A percentile compares a stretch with the other conserved stretches of the same genome.
Conservation (phyloP, 208 protist genomes). For the Leishmania gerbilli region DNA sequence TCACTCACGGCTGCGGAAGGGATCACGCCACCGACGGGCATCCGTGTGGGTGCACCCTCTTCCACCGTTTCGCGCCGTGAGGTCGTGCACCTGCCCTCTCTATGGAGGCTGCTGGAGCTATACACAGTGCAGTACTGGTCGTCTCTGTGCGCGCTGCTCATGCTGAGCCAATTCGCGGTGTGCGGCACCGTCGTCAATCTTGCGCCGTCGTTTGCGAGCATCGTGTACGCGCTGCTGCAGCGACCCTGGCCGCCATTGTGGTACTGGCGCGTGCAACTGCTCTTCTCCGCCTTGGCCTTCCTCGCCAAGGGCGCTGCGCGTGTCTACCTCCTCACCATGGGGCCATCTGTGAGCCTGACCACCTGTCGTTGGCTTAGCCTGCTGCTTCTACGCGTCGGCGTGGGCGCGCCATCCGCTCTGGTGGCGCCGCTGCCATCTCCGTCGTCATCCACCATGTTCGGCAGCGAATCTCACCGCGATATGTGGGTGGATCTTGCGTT, state of each 20-base stretch:
- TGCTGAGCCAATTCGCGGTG: constrained; percentile 46
- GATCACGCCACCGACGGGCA: neutral
- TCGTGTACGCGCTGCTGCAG: constrained; percentile 38
- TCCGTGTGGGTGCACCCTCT: neutral
- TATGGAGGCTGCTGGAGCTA: constrained; percentile 1
- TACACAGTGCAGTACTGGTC: constrained; percentile 32
- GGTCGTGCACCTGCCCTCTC: neutral
- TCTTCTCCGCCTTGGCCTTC: constrained; percentile 30
- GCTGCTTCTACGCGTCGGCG: constrained; percentile 9
- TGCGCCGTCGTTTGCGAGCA: constrained; percentile 31
- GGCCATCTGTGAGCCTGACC: neutral
- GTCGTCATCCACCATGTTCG: neutral
- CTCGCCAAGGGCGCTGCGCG: constrained; percentile 34
- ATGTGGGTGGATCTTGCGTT: constrained; percentile 24
- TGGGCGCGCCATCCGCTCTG: neutral
- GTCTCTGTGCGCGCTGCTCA: constrained; percentile 35
- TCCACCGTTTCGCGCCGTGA: neutral
- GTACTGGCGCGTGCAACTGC: constrained; percentile 30
- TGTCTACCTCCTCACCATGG: constrained; percentile 4
- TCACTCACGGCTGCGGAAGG: neutral
- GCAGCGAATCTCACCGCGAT: neutral
- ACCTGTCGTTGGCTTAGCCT: constrained; percentile 7
- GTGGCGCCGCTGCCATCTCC: neutral
- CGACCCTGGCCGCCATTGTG: constrained; percentile 39
- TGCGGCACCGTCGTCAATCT: constrained; percentile 44